These are phyloP conservation scores for Gossypium herbaceum DNA, from an alignment of 345 rosid species.

Conservation along the genomic window DNA sequence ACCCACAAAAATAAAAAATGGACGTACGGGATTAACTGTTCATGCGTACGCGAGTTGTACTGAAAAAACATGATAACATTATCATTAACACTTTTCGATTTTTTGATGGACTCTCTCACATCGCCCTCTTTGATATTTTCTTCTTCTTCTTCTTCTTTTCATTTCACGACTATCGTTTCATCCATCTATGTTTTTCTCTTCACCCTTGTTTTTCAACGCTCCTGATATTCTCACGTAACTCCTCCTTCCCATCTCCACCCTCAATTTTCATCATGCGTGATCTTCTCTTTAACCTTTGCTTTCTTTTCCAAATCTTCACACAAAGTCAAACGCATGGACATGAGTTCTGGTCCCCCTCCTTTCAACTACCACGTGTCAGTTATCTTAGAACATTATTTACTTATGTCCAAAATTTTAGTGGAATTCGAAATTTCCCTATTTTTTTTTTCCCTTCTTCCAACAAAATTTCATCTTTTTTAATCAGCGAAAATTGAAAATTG, in stretches of 20 bases:
- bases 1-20: slow-evolving; percentile 21
- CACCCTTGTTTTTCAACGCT: not conserved
- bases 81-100: slow-evolving; percentile 20
- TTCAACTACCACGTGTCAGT: not conserved
- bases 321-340: slow-evolving; percentile 16
- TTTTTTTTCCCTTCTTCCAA: no score
- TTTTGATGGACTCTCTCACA: slow-evolving; percentile 13
- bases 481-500: no score
- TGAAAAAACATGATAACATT: slow-evolving; percentile 26
- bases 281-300: not conserved
- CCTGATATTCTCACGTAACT: not conserved
- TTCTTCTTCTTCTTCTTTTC: not conserved
- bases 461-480: no score
- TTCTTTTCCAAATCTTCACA: not conserved
- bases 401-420: not conserved
- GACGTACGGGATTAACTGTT: slow-evolving; percentile 25
- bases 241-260: slow-evolving; percentile 1
- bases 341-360: slow-evolving; percentile 5
- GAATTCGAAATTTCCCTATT: not conserved
- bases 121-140: slow-evolving; percentile 13
- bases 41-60: slow-evolving; percentile 36
- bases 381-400: not conserved
- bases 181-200: not conserved
- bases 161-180: not conserved
- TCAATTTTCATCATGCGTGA: slow-evolving; percentile 10